Evolutionary conservation across 2,329 filamentous ascomycete species (phyloP), one percentile per base, ranked within the genome.

Genomic region (Alternaria solani): DNA sequence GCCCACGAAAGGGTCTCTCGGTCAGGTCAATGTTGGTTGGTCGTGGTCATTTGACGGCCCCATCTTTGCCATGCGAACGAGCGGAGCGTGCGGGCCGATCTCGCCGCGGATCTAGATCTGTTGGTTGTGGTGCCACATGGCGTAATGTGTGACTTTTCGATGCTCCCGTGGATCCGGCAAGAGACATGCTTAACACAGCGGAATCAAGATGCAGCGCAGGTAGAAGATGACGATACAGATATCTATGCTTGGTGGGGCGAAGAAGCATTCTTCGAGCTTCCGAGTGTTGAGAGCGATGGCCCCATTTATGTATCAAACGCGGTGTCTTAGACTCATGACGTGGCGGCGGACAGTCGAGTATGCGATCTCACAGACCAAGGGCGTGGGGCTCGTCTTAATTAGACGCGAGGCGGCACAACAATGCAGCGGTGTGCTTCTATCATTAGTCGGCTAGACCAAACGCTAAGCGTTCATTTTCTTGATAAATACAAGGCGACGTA

Each of bases 1-100:
- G n/a, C 7, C 20, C 3, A 7, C 46, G 7, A 26, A 49, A 12
- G 11, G 7, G 9, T 18, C 30, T 12, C 12, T 7, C 6, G 8
- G 32, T 25, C 20, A 23, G 20, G 14, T n/a, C 30, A 32, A 23
- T 38, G 32, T 48, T 55, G 20, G 41, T 41, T 47, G 41, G n/a
- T 25, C 14, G 26, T 34, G 55, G 39, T 39, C 41, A 41, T 53
- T 38, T 3, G 28, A 49, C 30, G 34, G 51, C 56, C 51, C 51
- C 44, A 36, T 59, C 30, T 41, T 55, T 55, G 26, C 51, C 41
- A 49, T 59, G 56, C 51, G 30, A 59, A 59, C 56, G 20, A n/a
- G 56, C 56, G 56, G 56, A 52, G 34, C 51, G 25, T 32, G 56
- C 52, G 56, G 55, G 49, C 38, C 55, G 39, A 46, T 39, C 39